Percentiles rank a stretch among this genome's conserved stretches.
Evolutionary conservation across 2,329 filamentous ascomycete species (phyloP).

Genomic region (Cladorrhinum sp.): DNA sequence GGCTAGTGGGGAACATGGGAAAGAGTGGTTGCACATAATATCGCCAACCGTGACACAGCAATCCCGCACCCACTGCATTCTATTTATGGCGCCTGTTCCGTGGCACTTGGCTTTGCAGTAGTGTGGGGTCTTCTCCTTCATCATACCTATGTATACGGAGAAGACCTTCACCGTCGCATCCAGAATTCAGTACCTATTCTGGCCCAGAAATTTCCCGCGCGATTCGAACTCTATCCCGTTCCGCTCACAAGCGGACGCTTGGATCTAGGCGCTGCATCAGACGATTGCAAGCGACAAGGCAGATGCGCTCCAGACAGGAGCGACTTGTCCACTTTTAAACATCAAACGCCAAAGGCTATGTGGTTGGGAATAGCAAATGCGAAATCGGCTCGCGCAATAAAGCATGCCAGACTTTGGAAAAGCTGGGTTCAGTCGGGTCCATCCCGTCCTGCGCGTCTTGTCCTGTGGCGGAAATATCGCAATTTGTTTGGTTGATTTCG

Average conservation of each 20-base stretch:
- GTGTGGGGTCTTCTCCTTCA: constrained; percentile 2
- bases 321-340: background rate
- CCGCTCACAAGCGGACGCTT: too few species aligned
- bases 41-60: constrained; percentile 25
- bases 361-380: background rate
- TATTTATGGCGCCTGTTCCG: constrained; percentile 27
- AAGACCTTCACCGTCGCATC: background rate
- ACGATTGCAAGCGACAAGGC: too few species aligned
- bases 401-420: background rate
- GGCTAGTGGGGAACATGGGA: background rate
- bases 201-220: background rate
- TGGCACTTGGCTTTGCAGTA: constrained; percentile 15
- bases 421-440: background rate
- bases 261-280: too few species aligned
- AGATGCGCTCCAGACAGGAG: too few species aligned
- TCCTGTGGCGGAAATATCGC: constrained; percentile 1
- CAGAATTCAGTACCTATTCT: background rate
- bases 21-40: constrained; percentile 12
- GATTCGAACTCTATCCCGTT: too few species aligned
- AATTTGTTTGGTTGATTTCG: background rate
- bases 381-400: background rate
- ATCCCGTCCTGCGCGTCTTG: constrained; percentile 1
- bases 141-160: too few species aligned
- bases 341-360: background rate
- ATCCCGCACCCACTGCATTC: constrained; percentile 18